phyloP scores from a whole-genome alignment of 139 green algal genomes.

The Haematococcus lacustris region DNA sequence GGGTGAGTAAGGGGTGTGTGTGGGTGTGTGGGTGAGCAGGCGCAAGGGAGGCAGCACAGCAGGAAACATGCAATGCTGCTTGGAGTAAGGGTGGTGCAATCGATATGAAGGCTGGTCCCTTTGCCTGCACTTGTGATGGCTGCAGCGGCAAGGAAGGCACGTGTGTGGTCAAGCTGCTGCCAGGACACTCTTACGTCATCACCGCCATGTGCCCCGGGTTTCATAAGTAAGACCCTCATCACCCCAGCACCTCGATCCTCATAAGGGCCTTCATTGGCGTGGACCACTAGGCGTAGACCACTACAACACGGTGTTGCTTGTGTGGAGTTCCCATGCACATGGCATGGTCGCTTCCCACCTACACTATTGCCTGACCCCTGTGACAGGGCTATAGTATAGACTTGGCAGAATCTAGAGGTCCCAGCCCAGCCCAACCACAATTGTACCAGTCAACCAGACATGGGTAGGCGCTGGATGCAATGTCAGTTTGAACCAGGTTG shows the following conservation, averaged over 20 bases:
- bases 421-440: no score
- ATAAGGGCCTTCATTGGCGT: no score
- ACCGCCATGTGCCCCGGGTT: conserved; percentile 19
- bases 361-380: no score
- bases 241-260: no score
- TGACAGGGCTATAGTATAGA: no score
- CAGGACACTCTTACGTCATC: conserved; percentile 17
- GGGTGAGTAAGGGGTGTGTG: no score
- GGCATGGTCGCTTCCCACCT: neutral
- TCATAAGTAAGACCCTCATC: conserved; percentile 8
- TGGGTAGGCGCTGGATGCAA: conserved; percentile 6
- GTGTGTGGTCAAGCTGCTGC: conserved; percentile 18
- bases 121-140: neutral
- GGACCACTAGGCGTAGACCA: no score
- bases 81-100: neutral
- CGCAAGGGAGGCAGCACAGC: neutral
- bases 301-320: no score
- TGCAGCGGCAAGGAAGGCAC: conserved; percentile 13
- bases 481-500: no score
- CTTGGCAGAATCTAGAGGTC: no score
- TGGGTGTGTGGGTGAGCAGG: no score
- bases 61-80: neutral
- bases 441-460: conserved; percentile 8
- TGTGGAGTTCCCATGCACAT: neutral
- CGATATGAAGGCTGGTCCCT: neutral